These are phyloP conservation scores for Isabelozyma gotoi DNA, from an alignment of 805 yeast species.

Conservation along the genomic window DNA sequence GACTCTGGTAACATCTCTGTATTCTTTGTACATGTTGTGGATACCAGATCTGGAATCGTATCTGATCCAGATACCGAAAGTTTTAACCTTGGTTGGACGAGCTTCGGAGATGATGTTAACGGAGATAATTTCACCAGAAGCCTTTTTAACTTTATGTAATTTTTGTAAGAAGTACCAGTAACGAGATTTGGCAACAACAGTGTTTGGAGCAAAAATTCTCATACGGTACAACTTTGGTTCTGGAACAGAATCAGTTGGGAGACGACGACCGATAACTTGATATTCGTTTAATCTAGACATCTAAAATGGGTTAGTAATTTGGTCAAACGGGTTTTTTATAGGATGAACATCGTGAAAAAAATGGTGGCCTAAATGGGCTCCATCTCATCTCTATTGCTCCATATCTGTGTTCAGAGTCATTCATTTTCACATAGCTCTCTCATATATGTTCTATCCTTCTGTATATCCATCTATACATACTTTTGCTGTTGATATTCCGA, in stretches of 20 bases:
- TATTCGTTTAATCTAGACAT: constrained; percentile 98
- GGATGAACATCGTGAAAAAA: too few species aligned
- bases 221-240: constrained; percentile 99
- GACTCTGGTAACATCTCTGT: constrained; percentile 99
- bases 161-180: constrained; percentile 99
- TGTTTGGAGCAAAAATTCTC: constrained; percentile 99
- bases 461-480: constrained; percentile 5
- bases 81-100: constrained; percentile 98
- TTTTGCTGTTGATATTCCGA: constrained; percentile 11
- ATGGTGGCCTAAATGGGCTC: not conserved
- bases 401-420: too few species aligned
- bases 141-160: constrained; percentile 99
- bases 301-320: constrained; percentile 24
- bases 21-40: constrained; percentile 99
- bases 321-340: not conserved
- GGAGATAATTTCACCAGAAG: constrained; percentile 98
- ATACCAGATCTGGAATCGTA: constrained; percentile 99
- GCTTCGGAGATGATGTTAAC: constrained; percentile 89
- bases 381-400: not conserved
- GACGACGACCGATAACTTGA: constrained; percentile 99
- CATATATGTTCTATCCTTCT: not conserved
- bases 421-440: not conserved
- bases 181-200: constrained; percentile 99
- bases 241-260: constrained; percentile 98
- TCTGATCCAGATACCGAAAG: constrained; percentile 99